Conservation (phyloP, 2,329 filamentous ascomycete species). For the Monilinia fructicola region DNA sequence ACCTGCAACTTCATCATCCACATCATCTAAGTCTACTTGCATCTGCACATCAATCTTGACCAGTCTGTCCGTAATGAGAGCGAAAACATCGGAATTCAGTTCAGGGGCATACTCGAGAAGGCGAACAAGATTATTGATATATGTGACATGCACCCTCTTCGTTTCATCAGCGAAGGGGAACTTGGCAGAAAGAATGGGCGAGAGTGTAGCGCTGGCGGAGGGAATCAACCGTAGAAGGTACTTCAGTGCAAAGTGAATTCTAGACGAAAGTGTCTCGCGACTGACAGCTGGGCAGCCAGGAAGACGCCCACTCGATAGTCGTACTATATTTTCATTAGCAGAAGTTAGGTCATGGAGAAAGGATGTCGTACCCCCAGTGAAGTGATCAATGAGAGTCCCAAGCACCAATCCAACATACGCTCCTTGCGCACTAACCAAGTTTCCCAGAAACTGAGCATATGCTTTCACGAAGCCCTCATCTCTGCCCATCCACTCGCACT, state of each 20-base stretch:
- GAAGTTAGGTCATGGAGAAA: slow-evolving; percentile 36
- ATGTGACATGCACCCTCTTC: slow-evolving; percentile 78
- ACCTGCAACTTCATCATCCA: slow-evolving; percentile 84
- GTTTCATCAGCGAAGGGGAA: slow-evolving; percentile 79
- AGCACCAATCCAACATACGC: slow-evolving; percentile 74
- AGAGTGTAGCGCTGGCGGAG: slow-evolving; percentile 69
- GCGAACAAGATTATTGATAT: slow-evolving; percentile 78
- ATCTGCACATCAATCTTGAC: slow-evolving; percentile 96
- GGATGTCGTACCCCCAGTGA: slow-evolving; percentile 53
- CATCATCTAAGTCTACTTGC: slow-evolving; percentile 86
- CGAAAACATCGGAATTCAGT: slow-evolving; percentile 75
- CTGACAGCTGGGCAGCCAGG: slow-evolving; percentile 56
- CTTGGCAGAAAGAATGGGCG: slow-evolving; percentile 62
- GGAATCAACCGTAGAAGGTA: slow-evolving; percentile 81
- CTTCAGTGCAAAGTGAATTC: slow-evolving; percentile 73
- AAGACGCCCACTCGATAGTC: slow-evolving; percentile 39
- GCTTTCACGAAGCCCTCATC: slow-evolving; percentile 65
- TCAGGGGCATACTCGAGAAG: slow-evolving; percentile 76
- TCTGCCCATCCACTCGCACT: slow-evolving; percentile 63
- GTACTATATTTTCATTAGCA: slow-evolving; percentile 45
- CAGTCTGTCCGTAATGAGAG: slow-evolving; percentile 79
- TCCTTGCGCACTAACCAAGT: slow-evolving; percentile 79
- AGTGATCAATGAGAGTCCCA: slow-evolving; percentile 76
- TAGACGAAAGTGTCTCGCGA: slow-evolving; percentile 62
- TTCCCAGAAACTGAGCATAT: slow-evolving; percentile 67